Evolutionary conservation across 139 green algal species (phyloP).

Genomic region (Chlamydomonas schloesseri): DNA sequence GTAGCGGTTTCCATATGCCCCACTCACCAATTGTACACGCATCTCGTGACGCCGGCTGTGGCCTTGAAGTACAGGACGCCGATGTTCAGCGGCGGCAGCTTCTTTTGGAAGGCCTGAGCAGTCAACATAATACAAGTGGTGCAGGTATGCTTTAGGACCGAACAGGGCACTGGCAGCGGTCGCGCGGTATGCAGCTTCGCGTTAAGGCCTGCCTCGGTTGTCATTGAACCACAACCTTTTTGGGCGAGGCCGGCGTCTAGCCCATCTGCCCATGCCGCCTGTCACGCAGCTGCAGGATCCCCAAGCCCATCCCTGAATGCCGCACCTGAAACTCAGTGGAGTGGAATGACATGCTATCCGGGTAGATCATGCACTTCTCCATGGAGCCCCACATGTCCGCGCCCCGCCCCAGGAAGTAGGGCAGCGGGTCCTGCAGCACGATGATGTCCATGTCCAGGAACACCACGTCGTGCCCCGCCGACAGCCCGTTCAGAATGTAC

Average conservation of each 20-base stretch:
- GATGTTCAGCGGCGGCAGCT: constrained; percentile 11
- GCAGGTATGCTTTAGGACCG: no score
- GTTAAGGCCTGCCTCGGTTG: no score
- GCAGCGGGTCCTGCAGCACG: constrained; percentile 26
- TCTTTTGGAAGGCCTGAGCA: no score
- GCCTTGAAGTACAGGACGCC: constrained; percentile 46
- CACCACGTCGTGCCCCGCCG: constrained; percentile 23
- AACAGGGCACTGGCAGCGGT: no score
- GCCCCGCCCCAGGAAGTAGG: constrained; percentile 3
- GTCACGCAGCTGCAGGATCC: no score
- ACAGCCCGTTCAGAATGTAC: constrained; percentile 47
- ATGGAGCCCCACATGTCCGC: not conserved
- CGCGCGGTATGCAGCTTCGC: no score
- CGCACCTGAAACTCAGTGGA: not conserved
- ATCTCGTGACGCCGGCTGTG: constrained; percentile 15
- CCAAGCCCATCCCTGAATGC: no score
- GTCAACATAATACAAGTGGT: no score
- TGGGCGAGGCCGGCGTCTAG: no score
- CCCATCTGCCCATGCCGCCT: no score
- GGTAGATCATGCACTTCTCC: constrained; percentile 27
- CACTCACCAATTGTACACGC: constrained; percentile 35
- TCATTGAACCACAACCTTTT: no score
- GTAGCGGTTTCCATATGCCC: no score
- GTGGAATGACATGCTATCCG: not conserved
- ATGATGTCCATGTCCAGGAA: constrained; percentile 39